These are phyloP conservation scores for Simmondsia chinensis DNA, from an alignment of 148 eudicot genomes.

Conservation along the genomic window DNA sequence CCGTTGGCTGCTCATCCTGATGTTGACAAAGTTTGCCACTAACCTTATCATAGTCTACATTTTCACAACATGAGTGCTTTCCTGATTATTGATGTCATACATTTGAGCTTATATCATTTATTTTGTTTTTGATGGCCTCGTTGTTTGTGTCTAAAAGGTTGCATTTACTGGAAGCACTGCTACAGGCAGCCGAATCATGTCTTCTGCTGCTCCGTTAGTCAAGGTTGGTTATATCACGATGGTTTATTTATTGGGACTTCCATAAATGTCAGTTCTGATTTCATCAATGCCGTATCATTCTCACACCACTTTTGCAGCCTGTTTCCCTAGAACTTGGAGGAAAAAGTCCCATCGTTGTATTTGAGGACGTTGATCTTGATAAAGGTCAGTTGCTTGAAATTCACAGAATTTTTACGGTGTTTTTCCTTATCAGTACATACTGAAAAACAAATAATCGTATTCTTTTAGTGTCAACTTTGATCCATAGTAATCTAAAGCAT, in stretches of 20 bases:
- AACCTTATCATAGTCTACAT: constrained; percentile 2
- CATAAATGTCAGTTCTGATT: background rate
- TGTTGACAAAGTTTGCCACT: constrained; percentile 79
- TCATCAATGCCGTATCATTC: background rate
- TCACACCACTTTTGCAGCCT: constrained; percentile 52
- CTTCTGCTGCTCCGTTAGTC: constrained; percentile 81
- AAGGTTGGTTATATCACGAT: constrained; percentile 36
- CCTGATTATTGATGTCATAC: background rate
- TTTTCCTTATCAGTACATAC: too few species aligned
- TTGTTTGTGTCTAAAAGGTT: constrained; percentile 39
- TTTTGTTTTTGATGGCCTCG: background rate
- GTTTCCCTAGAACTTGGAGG: constrained; percentile 98
- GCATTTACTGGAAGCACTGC: constrained; percentile 94
- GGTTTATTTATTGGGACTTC: background rate
- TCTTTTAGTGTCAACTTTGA: too few species aligned
- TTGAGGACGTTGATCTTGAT: constrained; percentile 94
- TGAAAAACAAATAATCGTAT: too few species aligned
- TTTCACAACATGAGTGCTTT: background rate
- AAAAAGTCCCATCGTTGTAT: constrained; percentile 91
- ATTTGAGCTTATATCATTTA: background rate
- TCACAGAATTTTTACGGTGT: too few species aligned
- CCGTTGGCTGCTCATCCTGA: constrained; percentile 90
- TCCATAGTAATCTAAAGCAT: too few species aligned
- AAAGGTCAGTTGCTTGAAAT: constrained; percentile 53
- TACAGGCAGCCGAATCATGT: constrained; percentile 92